Evolutionary conservation across 2,329 filamentous ascomycete genomes (phyloP).

Genomic region (Pyrenochaeta sp.): DNA sequence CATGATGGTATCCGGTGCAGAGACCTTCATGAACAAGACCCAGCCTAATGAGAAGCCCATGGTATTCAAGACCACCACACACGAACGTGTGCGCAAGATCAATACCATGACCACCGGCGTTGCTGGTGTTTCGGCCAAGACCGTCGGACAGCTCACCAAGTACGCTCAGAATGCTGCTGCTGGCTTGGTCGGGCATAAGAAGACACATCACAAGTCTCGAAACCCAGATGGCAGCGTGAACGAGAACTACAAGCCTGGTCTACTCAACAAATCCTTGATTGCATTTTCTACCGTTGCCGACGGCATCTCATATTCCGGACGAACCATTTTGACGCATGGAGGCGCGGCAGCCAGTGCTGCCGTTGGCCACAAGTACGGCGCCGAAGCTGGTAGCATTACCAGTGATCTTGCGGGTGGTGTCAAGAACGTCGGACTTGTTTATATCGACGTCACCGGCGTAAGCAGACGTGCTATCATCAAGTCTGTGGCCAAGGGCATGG

Average conservation of each 20-base stretch:
- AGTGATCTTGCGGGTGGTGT: constrained; percentile 80
- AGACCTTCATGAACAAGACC: constrained; percentile 80
- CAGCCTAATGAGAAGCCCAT: constrained; percentile 81
- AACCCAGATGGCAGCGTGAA: constrained; percentile 73
- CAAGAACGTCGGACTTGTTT: constrained; percentile 96
- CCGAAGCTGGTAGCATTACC: constrained; percentile 82
- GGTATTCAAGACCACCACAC: constrained; percentile 85
- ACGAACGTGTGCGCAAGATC: constrained; percentile 84
- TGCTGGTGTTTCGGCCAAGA: constrained; percentile 81
- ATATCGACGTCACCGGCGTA: constrained; percentile 95
- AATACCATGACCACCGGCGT: constrained; percentile 84
- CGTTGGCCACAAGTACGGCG: constrained; percentile 87
- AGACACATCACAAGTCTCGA: constrained; percentile 65
- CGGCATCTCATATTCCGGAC: constrained; percentile 87
- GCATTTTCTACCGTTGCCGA: constrained; percentile 95
- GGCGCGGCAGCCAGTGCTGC: constrained; percentile 83
- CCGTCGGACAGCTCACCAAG: constrained; percentile 81
- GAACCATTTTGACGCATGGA: constrained; percentile 75
- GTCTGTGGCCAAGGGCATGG: constrained; percentile 93
- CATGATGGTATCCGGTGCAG: constrained; percentile 77
- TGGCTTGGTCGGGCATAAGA: constrained; percentile 69
- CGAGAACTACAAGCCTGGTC: constrained; percentile 79
- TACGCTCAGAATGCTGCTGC: constrained; percentile 92
- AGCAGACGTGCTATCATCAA: constrained; percentile 89
- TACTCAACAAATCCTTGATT: constrained; percentile 95